Percentiles rank a stretch among this genome's conserved stretches.
Conservation (phyloP, 352 stramenopile genomes). For the Phytophthora meadii region DNA sequence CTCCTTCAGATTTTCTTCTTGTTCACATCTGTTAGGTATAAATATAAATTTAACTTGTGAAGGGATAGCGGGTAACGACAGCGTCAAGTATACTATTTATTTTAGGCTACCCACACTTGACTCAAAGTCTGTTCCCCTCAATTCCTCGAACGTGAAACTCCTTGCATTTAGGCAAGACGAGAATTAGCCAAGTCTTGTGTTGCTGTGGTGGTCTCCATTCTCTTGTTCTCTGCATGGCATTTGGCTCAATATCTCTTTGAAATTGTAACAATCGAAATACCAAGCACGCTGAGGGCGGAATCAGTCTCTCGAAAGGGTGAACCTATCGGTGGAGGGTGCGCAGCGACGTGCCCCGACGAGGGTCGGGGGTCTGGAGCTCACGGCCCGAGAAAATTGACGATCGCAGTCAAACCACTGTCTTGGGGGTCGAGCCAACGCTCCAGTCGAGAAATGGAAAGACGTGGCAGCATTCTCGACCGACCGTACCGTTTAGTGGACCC, state of each 20-base stretch:
- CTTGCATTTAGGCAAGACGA: conserved; percentile 21
- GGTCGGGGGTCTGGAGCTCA: conserved; percentile 23
- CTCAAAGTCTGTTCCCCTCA: neutral
- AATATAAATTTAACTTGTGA: conserved; percentile 2
- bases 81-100: conserved; percentile 23
- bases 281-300: conserved; percentile 29
- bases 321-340: conserved; percentile 4
- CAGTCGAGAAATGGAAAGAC: conserved; percentile 31
- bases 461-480: conserved; percentile 17
- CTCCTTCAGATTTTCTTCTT: no score
- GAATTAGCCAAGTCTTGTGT: neutral
- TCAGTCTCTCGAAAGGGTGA: conserved; percentile 23
- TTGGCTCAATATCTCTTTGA: conserved; percentile 8
- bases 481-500: conserved; percentile 70
- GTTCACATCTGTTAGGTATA: conserved; percentile 2
- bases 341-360: conserved; percentile 10
- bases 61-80: conserved; percentile 25
- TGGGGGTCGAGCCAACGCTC: conserved; percentile 11
- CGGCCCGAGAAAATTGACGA: conserved; percentile 38
- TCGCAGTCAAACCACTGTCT: conserved; percentile 32
- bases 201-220: neutral
- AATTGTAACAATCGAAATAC: conserved; percentile 4
- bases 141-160: conserved; percentile 27
- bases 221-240: conserved; percentile 25
- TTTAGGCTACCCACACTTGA: conserved; percentile 11